Evolutionary conservation across 768 basidiomycete species (phyloP), one percentile per base, ranked within the genome.

Genomic region (Pulveroboletus frians): DNA sequence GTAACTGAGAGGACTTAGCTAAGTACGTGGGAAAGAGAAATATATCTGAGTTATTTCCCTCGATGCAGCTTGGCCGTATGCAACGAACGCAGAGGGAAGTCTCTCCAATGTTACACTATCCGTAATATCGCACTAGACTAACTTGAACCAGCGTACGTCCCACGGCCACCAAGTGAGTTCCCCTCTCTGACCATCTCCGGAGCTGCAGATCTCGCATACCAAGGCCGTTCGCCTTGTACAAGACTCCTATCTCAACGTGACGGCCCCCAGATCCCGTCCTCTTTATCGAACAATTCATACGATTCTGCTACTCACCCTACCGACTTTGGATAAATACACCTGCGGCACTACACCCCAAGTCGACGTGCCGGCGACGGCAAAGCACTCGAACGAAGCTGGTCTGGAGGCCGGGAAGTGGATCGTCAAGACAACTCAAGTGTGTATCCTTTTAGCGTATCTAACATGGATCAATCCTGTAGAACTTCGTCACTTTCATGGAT

Each of bases 401-500:
- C 88, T 87, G 10, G 94, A 97, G 69, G 91, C 90, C 0, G 88
- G 89, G 31, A 96, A 97, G 68, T 93, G 90, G 88, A 92, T 99
- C 21, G 95, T 95, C 9, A 92, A 97, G 68, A 97, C 95, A 5
- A 98, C 95, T 0, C 91, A 95, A 78, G 94, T 90, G 31, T 39
- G 68, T 59, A 13, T 11, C 7, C 39, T 35, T 26, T 26, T 26
- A 6, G 23, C 36, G 10, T 17, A 31, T 43, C 21, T 6, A 0
- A 31, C 21, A n/a, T 18, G 2, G 13, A 10, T 15, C 15, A 9
- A 34, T 20, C 13, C 9, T 49, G 1, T 59, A 97, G 92, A 88
- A 84, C 65, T 99, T 98, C 54, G 98, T 99, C 56, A 98, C 95
- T 0, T 94, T 98, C 56, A 96, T 98, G 91, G 96, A 99, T 58